Evolutionary conservation across 495 filamentous ascomycete genomes (phyloP), one percentile per base, ranked within the genome.

Genomic region (Hypoxylon trugodes): DNA sequence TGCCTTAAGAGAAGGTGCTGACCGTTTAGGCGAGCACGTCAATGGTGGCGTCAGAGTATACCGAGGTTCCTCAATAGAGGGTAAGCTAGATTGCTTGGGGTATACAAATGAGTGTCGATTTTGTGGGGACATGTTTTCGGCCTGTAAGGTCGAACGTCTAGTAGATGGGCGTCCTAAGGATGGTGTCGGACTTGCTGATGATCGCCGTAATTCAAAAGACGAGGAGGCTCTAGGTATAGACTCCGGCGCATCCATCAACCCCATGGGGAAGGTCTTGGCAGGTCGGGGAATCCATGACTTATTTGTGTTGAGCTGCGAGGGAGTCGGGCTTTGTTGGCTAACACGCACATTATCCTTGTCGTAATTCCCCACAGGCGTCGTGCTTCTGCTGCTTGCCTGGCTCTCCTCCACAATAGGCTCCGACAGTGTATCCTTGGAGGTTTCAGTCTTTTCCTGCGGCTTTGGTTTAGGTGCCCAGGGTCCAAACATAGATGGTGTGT

Each of bases 401-500:
- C 30, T 4, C 28, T 24, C 42, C 22, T 56, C 49, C 1, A 16
- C 52, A 7, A 37, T 55, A 4, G 52, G 42, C 4, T 28, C 50
- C 2, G 50, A 15, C 19, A 49, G 24, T 18, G 46, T 42, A 35
- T 54, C 60, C 18, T 36, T 45, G n/a, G 69, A 53, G 13, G 43
- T 13, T 12, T 55, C 60, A 19, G 18, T 15, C 51, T 25, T 64
- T 25, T 22, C 21, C 10, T 45, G 65, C 22, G 47, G 42, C 21
- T 16, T 59, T n/a, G 22, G 36, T 12, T 33, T 72, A 19, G 46
- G 25, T 25, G 25, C 40, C 69, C 70, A 71, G 16, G 70, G 33
- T 1, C 58, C 46, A 6, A 72, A 76, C 8, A 70, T 64, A 6
- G 70, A 71, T 3, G 69, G 63, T 6, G 72, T 61, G 16, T 72